Base-by-base conservation (phyloP, 2,329 filamentous ascomycete species). In the Drechslera avenae region DNA sequence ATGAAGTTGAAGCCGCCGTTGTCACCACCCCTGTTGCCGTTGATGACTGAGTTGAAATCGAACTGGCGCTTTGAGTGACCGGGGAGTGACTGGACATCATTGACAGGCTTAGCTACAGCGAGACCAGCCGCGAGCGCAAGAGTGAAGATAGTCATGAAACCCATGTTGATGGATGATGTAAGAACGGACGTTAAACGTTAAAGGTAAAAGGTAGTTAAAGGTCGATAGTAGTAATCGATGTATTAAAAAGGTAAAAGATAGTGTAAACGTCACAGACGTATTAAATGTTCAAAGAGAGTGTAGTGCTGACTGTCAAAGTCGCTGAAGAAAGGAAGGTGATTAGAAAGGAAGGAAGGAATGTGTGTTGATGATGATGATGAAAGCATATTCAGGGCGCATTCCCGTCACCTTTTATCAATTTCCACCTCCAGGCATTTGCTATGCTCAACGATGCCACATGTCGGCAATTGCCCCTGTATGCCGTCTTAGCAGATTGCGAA, bases 291-390 rank as follows among this genome's bases (percentile, higher is more conserved):
- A 59, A 54, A 62, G 62, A 57, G 54, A 54, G 54, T 49, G 57
- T 48, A 51, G 36, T 36, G 63, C 64, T 59, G 66, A 72, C 68
- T 72, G 61, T 72, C 68, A 72, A 72, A 72, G 68, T 62, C 67
- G 63, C 63, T 34, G 54, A 48, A 56, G 56, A 61, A 59, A 39
- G 54, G 48, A 53, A 58, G 32, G 30, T 57, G 60, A 70, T 68
- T 67, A 63, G 46, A 46, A 59, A 58, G 58, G 39, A 47, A 41
- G 45, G 50, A 59, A 51, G 54, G 57, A 26, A 45, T 52, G 45
- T 56, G 59, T 62, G 60, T 62, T 58, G 57, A 54, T 56, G 61
- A 64, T 60, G 58, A 60, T 31, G 46, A 53, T 39, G 19, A 23
- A 16, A 9, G 30, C 19, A 54, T 51, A 46, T 19, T 39, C 30